These are phyloP conservation scores for Talaromyces sp. DNA, from an alignment of 2,329 filamentous ascomycete species.

Conservation along the genomic window DNA sequence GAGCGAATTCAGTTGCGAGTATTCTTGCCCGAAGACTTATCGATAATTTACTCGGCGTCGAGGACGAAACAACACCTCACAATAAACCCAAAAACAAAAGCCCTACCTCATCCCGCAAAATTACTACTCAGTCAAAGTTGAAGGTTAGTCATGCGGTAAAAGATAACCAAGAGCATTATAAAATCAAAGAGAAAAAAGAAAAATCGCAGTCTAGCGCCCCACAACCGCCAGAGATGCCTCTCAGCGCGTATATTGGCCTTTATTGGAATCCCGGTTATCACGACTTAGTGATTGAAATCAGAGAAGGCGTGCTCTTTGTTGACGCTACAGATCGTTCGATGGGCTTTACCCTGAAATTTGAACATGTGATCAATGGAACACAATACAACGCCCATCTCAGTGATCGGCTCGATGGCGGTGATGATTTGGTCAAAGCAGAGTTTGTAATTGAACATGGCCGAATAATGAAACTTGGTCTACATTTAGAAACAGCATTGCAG, in stretches of 20 bases:
- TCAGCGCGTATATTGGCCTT: constrained; percentile 1
- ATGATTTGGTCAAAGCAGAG: constrained; percentile 1
- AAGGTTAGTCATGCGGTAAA: background rate
- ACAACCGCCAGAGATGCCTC: background rate
- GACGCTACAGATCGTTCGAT: constrained; percentile 28
- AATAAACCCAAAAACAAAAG: background rate
- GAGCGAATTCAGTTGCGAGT: constrained; percentile 1
- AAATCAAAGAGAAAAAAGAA: background rate
- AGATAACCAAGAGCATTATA: background rate
- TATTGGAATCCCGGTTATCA: constrained; percentile 17
- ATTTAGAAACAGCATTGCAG: background rate
- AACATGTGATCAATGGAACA: constrained; percentile 22
- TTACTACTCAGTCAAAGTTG: background rate
- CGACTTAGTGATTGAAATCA: constrained; percentile 18
- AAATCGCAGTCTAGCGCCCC: background rate
- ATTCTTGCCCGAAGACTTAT: background rate
- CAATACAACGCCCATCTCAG: constrained; percentile 20
- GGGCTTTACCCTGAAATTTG: constrained; percentile 24
- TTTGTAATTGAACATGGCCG: background rate
- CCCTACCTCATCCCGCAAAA: background rate
- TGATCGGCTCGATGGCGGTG: background rate
- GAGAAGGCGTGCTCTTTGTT: constrained; percentile 22
- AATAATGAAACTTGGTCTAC: constrained; percentile 1
- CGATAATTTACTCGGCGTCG: constrained; percentile 1
- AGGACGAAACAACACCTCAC: background rate